Evolutionary conservation across 163 green algal species (phyloP), one percentile per base, ranked within the genome.

Genomic region (Volvox carteri): DNA sequence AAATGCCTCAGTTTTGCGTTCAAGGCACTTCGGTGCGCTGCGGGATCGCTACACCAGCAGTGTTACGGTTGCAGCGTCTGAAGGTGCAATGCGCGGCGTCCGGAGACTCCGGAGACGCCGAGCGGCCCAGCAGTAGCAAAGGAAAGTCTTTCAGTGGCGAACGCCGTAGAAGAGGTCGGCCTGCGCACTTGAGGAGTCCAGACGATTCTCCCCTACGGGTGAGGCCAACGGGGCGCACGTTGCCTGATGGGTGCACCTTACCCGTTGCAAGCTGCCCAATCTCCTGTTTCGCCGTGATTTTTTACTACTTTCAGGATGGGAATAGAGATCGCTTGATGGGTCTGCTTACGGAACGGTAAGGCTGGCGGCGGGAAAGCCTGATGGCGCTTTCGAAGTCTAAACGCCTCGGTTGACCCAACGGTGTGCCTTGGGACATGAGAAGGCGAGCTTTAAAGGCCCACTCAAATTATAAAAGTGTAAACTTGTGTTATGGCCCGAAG

Each of bases 271-370:
- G 23, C 25, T n/a, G 35, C 37, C 2, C 14, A 76, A 37, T 35
- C 48, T 76, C 67, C 37, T 9, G 72, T 28, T 75, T 75, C 30
- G 33, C 65, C 33, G 16, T 75, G 65, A n/a, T 75, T 3, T 48
- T 25, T 48, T 46, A 75, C 19, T 7, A 50, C 14, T 21, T 39
- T 21, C 67, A 84, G 78, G 86, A 98, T 67, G 96, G 94, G 54
- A 98, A 98, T 92, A 74, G 96, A 0, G 96, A 98, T 86, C 79
- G 96, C 3, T 83, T 98, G 5, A 95, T 98, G 54, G 96, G 96
- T 4, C 91, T 98, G 70, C 90, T 98, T 3, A 98, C 96, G 0
- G 93, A 96, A 30, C 87, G 95, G 81, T 87, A 33, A 78, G 46
- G 37, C 39, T 41, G 70, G 41, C 70, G 70, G 70, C 70, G 70